These are phyloP conservation scores for Verticillium isaacii DNA, from an alignment of 2,329 filamentous ascomycete genomes.

Conservation along the genomic window DNA sequence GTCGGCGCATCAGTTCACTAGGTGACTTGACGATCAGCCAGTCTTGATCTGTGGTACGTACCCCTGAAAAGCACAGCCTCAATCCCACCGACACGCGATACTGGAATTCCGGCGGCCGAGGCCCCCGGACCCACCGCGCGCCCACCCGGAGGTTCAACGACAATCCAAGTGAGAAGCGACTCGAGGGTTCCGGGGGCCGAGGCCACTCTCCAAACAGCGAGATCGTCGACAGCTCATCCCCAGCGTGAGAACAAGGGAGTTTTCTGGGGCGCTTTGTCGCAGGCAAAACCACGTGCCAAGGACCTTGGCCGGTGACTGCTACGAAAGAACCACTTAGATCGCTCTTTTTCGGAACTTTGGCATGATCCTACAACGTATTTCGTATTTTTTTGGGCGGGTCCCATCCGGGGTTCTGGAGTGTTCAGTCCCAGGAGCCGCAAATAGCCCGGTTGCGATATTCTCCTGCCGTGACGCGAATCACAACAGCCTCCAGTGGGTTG, in stretches of 20 bases:
- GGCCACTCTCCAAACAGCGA: background rate
- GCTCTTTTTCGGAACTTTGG: background rate
- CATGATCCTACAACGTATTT: background rate
- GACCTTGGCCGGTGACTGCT: background rate
- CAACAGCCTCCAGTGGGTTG: background rate
- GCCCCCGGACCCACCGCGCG: background rate
- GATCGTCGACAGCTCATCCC: background rate
- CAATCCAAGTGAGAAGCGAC: background rate
- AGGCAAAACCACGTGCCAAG: background rate
- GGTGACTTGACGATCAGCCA: no score
- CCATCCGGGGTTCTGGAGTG: background rate
- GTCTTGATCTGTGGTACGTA: no score
- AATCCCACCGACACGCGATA: background rate
- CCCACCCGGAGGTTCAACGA: slow-evolving; percentile 5
- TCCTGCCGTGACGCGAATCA: background rate
- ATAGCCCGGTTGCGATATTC: background rate
- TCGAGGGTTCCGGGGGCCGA: background rate
- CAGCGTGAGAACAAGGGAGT: no score
- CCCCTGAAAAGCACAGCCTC: background rate
- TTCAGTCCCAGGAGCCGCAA: background rate
- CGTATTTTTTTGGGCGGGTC: background rate
- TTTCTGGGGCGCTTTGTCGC: no score
- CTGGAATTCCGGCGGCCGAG: background rate
- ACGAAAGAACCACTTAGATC: background rate
- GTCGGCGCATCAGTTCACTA: no score